These are phyloP conservation scores for Camillea tinctor DNA, from an alignment of 2,329 filamentous ascomycete species.

Conservation along the genomic window DNA sequence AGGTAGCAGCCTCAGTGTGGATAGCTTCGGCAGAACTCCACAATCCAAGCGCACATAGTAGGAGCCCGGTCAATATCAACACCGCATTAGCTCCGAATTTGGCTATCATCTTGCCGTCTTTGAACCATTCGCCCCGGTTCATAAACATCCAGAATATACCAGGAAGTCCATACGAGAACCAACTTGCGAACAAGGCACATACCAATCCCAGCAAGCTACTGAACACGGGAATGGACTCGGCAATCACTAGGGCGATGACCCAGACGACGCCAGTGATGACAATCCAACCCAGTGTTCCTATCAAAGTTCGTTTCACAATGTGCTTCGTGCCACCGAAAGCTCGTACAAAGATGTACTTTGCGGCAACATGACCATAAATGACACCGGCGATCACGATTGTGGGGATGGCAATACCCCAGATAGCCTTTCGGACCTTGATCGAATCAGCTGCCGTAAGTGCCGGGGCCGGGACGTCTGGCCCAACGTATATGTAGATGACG, in stretches of 20 bases:
- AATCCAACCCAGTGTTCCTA: constrained; percentile 58
- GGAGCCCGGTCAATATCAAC: constrained; percentile 34
- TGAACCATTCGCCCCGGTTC: constrained; percentile 42
- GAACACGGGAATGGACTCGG: constrained; percentile 69
- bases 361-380: constrained; percentile 66
- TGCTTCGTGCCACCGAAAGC: constrained; percentile 60
- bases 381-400: constrained; percentile 71
- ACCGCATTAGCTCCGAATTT: constrained; percentile 34
- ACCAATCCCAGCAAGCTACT: constrained; percentile 63
- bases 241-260: constrained; percentile 65
- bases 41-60: constrained; percentile 39
- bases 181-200: constrained; percentile 61
- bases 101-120: constrained; percentile 28
- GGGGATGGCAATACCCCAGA: constrained; percentile 67
- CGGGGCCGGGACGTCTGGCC: constrained; percentile 59
- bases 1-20: constrained; percentile 26
- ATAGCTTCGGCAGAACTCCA: constrained; percentile 41
- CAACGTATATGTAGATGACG: constrained; percentile 67
- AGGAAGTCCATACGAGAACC: constrained; percentile 60
- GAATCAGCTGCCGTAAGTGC: constrained; percentile 62
- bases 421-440: constrained; percentile 56
- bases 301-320: constrained; percentile 47
- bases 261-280: constrained; percentile 55
- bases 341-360: constrained; percentile 65
- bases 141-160: constrained; percentile 49